Percentiles rank a stretch among this genome's conserved stretches.
Conservation (phyloP, 164 flowering plant genomes). For the Sextonia rubra region DNA sequence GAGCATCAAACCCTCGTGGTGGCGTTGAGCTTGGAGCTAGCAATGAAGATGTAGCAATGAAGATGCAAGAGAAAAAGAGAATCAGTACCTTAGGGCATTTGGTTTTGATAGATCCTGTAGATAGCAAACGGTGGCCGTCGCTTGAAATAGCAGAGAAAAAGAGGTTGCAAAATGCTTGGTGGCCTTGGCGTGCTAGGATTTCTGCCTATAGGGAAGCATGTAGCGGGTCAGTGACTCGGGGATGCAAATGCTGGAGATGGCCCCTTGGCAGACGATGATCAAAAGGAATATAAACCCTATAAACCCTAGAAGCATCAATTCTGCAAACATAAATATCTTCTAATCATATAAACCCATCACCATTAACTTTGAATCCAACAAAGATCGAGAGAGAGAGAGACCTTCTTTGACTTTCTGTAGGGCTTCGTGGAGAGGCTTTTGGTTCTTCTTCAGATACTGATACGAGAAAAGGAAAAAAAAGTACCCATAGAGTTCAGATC, state of each 20-base stretch:
- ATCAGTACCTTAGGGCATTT: no score
- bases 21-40: no score
- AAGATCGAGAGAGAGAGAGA: no score
- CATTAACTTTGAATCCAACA: no score
- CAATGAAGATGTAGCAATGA: no score
- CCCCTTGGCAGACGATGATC: slow-evolving; percentile 43
- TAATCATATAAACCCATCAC: no score
- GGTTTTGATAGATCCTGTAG: no score
- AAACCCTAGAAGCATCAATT: slow-evolving; percentile 78
- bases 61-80: no score
- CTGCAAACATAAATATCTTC: slow-evolving; percentile 27
- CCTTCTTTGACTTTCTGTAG: slow-evolving; percentile 34
- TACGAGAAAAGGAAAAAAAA: not conserved
- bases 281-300: slow-evolving; percentile 76
- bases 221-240: slow-evolving; percentile 21
- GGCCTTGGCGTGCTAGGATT: not conserved
- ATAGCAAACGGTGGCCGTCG: no score
- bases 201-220: slow-evolving; percentile 51
- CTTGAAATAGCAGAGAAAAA: not conserved
- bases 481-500: no score
- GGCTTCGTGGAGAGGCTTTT: slow-evolving; percentile 70
- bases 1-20: no score
- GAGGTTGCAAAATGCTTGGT: slow-evolving; percentile 6
- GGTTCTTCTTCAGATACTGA: slow-evolving; percentile 63
- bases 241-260: slow-evolving; percentile 44